Base-by-base conservation (phyloP, 1,284 basidiomycete genomes). In the Tylopilus orsonianus region DNA sequence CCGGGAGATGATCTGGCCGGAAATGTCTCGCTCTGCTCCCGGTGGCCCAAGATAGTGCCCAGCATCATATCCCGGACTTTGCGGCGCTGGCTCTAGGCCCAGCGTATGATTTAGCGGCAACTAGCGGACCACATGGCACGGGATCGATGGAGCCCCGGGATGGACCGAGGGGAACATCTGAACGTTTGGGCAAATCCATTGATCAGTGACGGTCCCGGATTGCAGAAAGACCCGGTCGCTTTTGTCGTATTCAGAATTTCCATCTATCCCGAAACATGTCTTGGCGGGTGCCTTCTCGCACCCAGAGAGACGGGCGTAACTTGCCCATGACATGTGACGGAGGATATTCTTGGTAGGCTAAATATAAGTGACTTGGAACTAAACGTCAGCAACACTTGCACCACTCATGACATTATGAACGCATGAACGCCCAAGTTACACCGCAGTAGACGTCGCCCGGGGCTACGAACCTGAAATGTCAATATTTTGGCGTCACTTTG, bases 11-110 rank as follows among this genome's bases (percentile, higher is more conserved):
- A 56, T 49, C 42, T 48, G 37, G 5, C 35, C 43, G 35, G 48
- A 59, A 57, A 48, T 13, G 30, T 47, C 46, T 27, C 13, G 20
- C 37, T 50, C 40, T 49, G 37, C 41, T 36, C 24, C 44, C 33
- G 39, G 43, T 48, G 48, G 45, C 48, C 27, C 48, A 44, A 39
- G 24, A 37, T 38, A 24, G 30, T n/a, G 30, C 22, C 8, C 36
- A 41, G 45, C 36, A 56, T 59, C 58, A 46, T 32, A 57, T 59
- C 61, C 59, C 61, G 60, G 56, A 51, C 58, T 65, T 65, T 60
- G 54, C 54, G 60, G 63, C 30, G 37, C 44, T 48, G 37, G 32
- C 42, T 35, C 44, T 12, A 41, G 32, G 27, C 29, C 29, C 20
- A 23, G 24, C 34, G 16, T 48, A 36, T 59, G 39, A 49, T 52